A percentile compares a stretch with the other conserved stretches of the same genome.
These are phyloP conservation scores for Nakaseomyces kungkrabaensis DNA, from an alignment of 1,139 yeast species.

Conservation along the genomic window DNA sequence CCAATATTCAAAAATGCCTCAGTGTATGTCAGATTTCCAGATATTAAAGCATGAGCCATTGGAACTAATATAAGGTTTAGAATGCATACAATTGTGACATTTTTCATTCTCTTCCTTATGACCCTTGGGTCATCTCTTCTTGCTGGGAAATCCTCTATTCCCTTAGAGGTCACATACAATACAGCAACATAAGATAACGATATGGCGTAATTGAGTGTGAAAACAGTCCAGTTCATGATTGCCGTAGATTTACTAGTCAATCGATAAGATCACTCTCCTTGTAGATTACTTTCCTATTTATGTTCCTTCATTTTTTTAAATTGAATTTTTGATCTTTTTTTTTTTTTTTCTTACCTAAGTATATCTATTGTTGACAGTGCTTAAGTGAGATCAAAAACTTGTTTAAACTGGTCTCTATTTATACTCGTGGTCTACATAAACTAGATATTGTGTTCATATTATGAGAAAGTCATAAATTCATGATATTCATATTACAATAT, in stretches of 20 bases:
- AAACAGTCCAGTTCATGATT: not conserved
- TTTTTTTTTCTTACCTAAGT: too few species aligned
- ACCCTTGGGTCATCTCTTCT: conserved; percentile 41
- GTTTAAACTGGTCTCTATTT: too few species aligned
- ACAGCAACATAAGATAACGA: conserved; percentile 24
- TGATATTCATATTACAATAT: too few species aligned
- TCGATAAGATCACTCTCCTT: not conserved
- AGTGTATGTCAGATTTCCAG: not conserved
- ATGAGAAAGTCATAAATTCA: too few species aligned
- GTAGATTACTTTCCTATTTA: not conserved
- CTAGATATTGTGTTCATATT: too few species aligned
- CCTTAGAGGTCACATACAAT: conserved; percentile 15
- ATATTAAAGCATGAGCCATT: conserved; percentile 9
- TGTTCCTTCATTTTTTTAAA: not conserved
- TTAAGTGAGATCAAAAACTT: too few species aligned
- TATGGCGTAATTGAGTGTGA: conserved; percentile 5
- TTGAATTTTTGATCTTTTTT: too few species aligned
- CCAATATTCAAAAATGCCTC: conserved; percentile 22
- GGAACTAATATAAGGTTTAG: conserved; percentile 29
- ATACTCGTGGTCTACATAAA: too few species aligned
- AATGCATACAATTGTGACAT: conserved; percentile 23
- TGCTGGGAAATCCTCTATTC: conserved; percentile 14
- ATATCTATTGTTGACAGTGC: too few species aligned
- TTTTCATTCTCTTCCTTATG: conserved; percentile 30
- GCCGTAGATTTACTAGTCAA: not conserved